Base-by-base conservation (phyloP, 1,139 yeast species). In the Pichia sp. region DNA sequence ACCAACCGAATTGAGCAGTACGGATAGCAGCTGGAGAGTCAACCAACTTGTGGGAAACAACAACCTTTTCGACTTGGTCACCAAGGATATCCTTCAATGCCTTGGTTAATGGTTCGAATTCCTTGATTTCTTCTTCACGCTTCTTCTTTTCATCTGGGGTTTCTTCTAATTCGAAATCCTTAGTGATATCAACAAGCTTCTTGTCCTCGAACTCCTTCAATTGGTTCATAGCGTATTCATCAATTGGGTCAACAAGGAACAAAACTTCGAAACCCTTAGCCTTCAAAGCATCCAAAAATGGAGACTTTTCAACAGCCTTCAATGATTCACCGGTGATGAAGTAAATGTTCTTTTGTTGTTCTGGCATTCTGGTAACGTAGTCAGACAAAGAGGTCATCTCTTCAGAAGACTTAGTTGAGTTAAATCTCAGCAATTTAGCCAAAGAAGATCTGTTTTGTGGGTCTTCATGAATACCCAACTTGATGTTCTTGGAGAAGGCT, bases 1-100 rank as follows among this genome's bases (percentile, higher is more conserved):
- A 93, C 99, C 99, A 93, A 75, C 99, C 99, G 75, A 93, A 93
- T 81, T 93, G 99, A 69, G 97, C 98, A 67, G 99, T 93, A 84
- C 98, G 91, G 74, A 93, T 92, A 68, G 99, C 99, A 75, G 99
- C 99, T 75, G 99, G 99, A 57, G 99, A 95, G 71, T 92, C 98
- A 68, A 91, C 91, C 72, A 95, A 85, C 80, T 90, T 91, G 81
- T 92, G 95, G 64, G 99, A 92, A 65, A 95, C 97, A 72, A 92
- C 92, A 77, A 95, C 99, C 83, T 95, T 95, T 83, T 95, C 99
- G 70, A 93, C 99, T 79, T 90, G 92, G 70, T 93, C 99, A 73
- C 99, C 99, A 70, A 93, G 85, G 72, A 95, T 81, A 72, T 92
- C 98, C 85, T 93, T 95, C 77, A 95, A 83, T 66, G 97, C 93